These are phyloP conservation scores for Gardenia jasminoides DNA, from an alignment of 257 asterid species.

Conservation along the genomic window DNA sequence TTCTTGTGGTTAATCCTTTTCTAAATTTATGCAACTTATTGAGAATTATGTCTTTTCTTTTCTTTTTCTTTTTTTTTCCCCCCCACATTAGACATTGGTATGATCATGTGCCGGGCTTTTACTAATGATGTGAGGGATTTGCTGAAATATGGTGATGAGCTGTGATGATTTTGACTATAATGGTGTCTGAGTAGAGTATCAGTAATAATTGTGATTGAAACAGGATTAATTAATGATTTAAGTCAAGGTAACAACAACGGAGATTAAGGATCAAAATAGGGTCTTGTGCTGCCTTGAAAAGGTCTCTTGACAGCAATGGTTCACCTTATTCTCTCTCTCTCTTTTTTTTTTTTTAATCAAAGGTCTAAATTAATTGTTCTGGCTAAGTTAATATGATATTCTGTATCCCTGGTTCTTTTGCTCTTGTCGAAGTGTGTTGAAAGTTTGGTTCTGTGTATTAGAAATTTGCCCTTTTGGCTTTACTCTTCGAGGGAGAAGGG, in stretches of 20 bases:
- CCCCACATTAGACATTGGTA: not conserved
- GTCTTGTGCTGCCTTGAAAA: not conserved
- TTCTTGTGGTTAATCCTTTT: no score
- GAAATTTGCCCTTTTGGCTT: no score
- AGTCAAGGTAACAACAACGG: not conserved
- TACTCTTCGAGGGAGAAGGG: no score
- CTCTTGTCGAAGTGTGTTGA: no score
- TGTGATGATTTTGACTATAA: conserved; percentile 2
- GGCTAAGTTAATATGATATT: conserved; percentile 5
- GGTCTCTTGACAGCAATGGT: conserved; percentile 11
- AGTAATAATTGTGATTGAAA: not conserved
- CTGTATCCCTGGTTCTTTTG: not conserved
- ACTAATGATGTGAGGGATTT: not conserved
- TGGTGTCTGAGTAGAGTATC: not conserved
- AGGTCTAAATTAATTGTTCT: not conserved
- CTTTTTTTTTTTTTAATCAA: not conserved
- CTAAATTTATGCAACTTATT: not conserved
- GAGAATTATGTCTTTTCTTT: not conserved
- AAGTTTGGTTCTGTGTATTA: no score
- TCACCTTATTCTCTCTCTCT: conserved; percentile 19
- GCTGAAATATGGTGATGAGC: not conserved
- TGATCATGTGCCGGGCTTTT: not conserved
- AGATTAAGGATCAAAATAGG: conserved; percentile 22
- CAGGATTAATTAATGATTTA: not conserved
- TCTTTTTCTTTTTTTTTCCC: no score